Percentiles rank a stretch among this genome's conserved stretches.
Conservation (phyloP, 148 eudicot species). For the Amaranthus cruentus region DNA sequence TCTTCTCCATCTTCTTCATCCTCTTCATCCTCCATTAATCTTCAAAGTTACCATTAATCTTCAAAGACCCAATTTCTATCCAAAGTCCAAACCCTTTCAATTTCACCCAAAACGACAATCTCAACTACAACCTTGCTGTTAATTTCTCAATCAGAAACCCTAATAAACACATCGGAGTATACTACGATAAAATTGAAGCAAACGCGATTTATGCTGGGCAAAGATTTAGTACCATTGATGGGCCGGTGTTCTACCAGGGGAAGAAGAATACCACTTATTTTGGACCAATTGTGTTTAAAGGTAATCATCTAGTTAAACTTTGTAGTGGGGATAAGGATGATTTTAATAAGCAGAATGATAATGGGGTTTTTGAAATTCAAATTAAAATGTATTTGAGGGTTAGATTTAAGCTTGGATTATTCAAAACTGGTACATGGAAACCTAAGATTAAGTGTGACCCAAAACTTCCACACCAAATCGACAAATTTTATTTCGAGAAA, state of each 20-base stretch:
- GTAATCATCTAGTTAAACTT: conserved; percentile 33
- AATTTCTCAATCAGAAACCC: conserved; percentile 67
- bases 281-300: conserved; percentile 27
- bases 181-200: conserved; percentile 56
- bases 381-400: no score
- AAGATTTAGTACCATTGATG: conserved; percentile 20
- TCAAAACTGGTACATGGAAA: no score
- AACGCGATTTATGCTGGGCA: conserved; percentile 41
- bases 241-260: conserved; percentile 47
- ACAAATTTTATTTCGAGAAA: no score
- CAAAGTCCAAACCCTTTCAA: conserved; percentile 28
- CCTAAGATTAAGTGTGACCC: no score
- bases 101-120: conserved; percentile 35
- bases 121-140: conserved; percentile 53
- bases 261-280: conserved; percentile 41
- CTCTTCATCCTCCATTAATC: no score
- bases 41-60: no score
- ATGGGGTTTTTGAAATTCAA: no score
- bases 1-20: no score
- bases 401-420: no score
- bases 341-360: no score
- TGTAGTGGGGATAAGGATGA: neutral
- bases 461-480: no score
- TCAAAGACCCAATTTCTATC: no score
- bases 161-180: conserved; percentile 50